phyloP scores from a whole-genome alignment of 345 rosid genomes.

The Anastatica hierochuntica region DNA sequence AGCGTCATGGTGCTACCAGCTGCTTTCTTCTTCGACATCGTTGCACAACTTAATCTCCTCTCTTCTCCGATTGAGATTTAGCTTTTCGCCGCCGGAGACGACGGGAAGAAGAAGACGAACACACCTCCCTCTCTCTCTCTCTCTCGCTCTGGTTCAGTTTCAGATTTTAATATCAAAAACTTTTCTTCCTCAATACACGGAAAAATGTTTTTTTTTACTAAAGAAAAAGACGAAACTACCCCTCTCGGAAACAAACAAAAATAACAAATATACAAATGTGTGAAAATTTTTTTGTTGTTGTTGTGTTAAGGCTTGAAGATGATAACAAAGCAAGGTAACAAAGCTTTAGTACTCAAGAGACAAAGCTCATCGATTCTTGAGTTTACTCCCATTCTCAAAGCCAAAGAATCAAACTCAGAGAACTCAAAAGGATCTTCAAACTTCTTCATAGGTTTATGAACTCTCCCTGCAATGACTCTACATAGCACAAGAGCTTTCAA shows the following conservation, averaged over 20 bases:
- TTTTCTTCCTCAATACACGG: conserved; percentile 12
- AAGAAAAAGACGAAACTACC: not conserved
- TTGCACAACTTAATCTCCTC: not conserved
- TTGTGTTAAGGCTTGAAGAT: conserved; percentile 35
- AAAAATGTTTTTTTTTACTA: conserved; percentile 10
- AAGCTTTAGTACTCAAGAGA: conserved; percentile 43
- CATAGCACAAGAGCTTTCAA: conserved; percentile 44
- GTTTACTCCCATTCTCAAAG: conserved; percentile 34
- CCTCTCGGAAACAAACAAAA: not conserved
- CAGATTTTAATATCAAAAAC: conserved; percentile 9
- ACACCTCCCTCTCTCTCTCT: conserved; percentile 1
- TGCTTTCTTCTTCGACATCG: conserved; percentile 78
- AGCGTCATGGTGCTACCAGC: conserved; percentile 73
- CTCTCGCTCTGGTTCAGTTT: conserved; percentile 11
- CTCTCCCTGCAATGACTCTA: conserved; percentile 69
- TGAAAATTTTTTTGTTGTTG: not conserved
- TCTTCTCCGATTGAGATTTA: conserved; percentile 22
- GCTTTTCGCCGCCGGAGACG: too few species aligned
- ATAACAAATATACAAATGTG: not conserved
- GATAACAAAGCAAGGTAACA: conserved; percentile 69
- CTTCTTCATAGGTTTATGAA: conserved; percentile 38
- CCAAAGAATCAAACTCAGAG: conserved; percentile 60
- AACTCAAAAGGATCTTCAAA: conserved; percentile 25
- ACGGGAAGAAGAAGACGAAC: conserved; percentile 3
- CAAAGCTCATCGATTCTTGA: conserved; percentile 46